Evolutionary conservation across 2,329 filamentous ascomycete genomes (phyloP), one percentile per base, ranked within the genome.

Genomic region (Cercospora beticola): DNA sequence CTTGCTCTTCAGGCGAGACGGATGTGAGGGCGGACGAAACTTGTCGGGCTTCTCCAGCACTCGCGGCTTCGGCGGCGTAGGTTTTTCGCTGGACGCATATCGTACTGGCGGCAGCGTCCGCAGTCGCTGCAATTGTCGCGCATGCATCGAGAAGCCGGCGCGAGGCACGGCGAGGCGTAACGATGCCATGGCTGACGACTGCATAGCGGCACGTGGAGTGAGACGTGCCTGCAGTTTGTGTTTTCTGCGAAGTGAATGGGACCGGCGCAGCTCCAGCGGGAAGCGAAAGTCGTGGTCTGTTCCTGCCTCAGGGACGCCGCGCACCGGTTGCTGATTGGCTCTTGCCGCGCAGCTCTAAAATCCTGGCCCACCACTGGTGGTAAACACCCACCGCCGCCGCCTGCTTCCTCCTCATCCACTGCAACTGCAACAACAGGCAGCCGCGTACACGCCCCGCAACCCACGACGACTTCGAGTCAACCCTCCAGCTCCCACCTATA

Each of bases 11-110:
- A 93, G 86, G 6, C 91, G 86, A 23, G 91, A 84, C 12, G 91
- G 90, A 79, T 98, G 95, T 0, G 94, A 98, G 0, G 95, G 95
- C 2, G 95, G 94, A 59, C 92, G 92, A 85, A 97, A 98, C 79
- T 90, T 91, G 76, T 91, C 87, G 26, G 94, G 94, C 81, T 97
- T 93, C 75, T 92, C 92, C 72, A 99, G 89, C 5, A 93, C 86
- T 70, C 89, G 86, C 40, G 88, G 87, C 76, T 90, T 91, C 71
- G 80, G 82, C 67, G 77, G 79, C 58, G 77, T 72, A 67, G 77
- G 79, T 54, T 75, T 71, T 21, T 70, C 70, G 21, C 74, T 76
- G 21, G 77, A 78, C 23, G 76, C 77, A 73, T 78, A 60, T 62
- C 77, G 75, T 21, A 74, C 57, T 43, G 63, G 18, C 54, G 67